phyloP scores from a whole-genome alignment of 768 basidiomycete genomes.

The Suillus plorans region DNA sequence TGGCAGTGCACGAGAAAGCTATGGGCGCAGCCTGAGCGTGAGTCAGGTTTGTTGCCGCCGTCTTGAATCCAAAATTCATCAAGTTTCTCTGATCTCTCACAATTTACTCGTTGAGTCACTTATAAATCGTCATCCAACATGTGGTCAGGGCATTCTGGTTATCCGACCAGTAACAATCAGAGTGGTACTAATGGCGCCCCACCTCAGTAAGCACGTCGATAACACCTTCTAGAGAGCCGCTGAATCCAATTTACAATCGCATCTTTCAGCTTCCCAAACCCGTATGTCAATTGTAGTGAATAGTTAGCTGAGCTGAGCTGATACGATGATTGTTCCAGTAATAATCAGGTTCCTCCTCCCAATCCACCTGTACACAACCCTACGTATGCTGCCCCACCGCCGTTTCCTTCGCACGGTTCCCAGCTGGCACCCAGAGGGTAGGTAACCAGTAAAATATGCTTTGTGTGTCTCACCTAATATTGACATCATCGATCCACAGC shows the following conservation, averaged over 20 bases:
- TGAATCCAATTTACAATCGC: neutral
- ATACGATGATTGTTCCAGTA: neutral
- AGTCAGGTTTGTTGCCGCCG: neutral
- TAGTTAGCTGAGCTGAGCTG: neutral
- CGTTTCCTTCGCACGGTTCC: slow-evolving; percentile 8
- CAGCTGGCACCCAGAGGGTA: slow-evolving; percentile 13
- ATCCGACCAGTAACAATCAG: slow-evolving; percentile 5
- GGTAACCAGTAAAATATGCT: slow-evolving; percentile 2
- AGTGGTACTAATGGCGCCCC: neutral
- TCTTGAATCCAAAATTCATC: neutral
- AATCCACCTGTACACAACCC: slow-evolving; percentile 5
- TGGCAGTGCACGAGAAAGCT: neutral
- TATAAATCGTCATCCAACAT: slow-evolving; percentile 1
- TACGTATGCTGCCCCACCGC: neutral
- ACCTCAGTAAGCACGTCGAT: slow-evolving; percentile 15
- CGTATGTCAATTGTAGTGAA: slow-evolving; percentile 12
- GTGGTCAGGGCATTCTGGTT: slow-evolving; percentile 10
- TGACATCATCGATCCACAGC: neutral
- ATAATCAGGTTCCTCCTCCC: slow-evolving; percentile 2
- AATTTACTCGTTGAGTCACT: neutral
- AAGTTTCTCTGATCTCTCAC: neutral
- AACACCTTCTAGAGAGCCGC: neutral
- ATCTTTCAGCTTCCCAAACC: slow-evolving; percentile 11
- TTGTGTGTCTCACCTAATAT: neutral
- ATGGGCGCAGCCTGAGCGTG: neutral